Base-by-base conservation (phyloP, 2,329 filamentous ascomycete species). In the Magnaporthiopsis incrustans region DNA sequence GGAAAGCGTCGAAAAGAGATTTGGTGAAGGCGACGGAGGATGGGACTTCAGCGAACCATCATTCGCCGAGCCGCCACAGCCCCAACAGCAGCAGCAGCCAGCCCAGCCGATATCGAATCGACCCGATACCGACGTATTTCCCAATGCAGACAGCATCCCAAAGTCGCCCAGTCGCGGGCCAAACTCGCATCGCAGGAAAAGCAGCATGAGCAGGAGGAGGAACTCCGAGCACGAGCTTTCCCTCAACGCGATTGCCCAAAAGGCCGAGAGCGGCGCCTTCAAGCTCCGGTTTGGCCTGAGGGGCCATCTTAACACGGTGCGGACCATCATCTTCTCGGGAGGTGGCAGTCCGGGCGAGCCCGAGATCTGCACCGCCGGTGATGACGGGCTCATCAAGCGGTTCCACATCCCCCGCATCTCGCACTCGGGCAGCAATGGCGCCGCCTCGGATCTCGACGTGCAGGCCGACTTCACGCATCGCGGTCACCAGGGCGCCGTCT, bases 311-410 rank as follows among this genome's bases (percentile, higher is more conserved):
- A 92, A 98, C 73, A 93, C 96, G 3, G 92, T 99, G 6, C 89
- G 95, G 57, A 92, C 92, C 1, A 91, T 98, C 65, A 96, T 97
- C 67, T 99, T 99, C 77, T 98, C 93, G 1, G 95, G 95, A 30
- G 95, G 95, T 57, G 95, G 95, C 66, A 97, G 92, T 71, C 93
- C 93, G 4, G 92, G 91, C 4, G 95, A 99, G 73, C 95, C 95
- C 1, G 95, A 99, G 75, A 94, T 99, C 63, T 98, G 94, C 77
- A 99, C 94, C 3, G 92, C 91, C 61, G 92, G 94, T 64, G 95
- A 99, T 71, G 95, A 99, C 73, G 94, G 94, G 65, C 90, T 94
- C 70, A 90, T 99, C 74, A 99, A 99, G 76, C 87, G 95, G 63
- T 99, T 96, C 88, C 93, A 96, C 71, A 92, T 99, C 66, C 95